Base-by-base conservation (phyloP, 2,329 filamentous ascomycete genomes). In the Talaromyces sp. region DNA sequence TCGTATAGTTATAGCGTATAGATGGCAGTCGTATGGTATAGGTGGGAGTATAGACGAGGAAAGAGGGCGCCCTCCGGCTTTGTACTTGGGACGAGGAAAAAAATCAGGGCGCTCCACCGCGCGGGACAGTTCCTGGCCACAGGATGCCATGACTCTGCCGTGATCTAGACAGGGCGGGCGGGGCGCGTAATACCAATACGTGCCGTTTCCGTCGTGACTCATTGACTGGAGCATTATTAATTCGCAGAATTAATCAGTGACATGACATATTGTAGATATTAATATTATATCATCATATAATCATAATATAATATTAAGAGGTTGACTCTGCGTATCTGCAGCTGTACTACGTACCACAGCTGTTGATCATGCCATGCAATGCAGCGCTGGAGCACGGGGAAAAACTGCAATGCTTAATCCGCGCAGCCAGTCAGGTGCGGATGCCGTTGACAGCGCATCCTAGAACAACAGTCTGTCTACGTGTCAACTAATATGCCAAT, bases 31-130 rank as follows among this genome's bases (percentile, higher is more conserved):
- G 30, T 32, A 51, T 9, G 11, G 28, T 27, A n/a, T 17, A 55
- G 6, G 51, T 27, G 32, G 8, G 22, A 44, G 22, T 44, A n/a
- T 6, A 56, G 13, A n/a, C 8, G 10, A 22, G 25, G 10, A 39
- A 17, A 32, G 30, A 32, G 30, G 36, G 27, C 6, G 2, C 5
- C 15, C 36, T 15, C 36, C 7, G 36, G 15, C 36, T 39, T 39
- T 39, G 36, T 39, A 39, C 36, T 39, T 39, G 25, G 36, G 32
- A 19, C 17, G 52, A 28, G 32, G 30, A 51, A 39, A 30, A 60
- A 60, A 60, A 60, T 51, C 58, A 44, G 49, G 49, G 25, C 49
- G 49, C 49, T 53, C 49, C 49, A 53, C 49, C 25, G 1, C 8
- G 49, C 49, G 49, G 49, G 49, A 53, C 13, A 53, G 25, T 53